Conservation (phyloP, 83 land plant genomes). For the Thuja plicata region DNA sequence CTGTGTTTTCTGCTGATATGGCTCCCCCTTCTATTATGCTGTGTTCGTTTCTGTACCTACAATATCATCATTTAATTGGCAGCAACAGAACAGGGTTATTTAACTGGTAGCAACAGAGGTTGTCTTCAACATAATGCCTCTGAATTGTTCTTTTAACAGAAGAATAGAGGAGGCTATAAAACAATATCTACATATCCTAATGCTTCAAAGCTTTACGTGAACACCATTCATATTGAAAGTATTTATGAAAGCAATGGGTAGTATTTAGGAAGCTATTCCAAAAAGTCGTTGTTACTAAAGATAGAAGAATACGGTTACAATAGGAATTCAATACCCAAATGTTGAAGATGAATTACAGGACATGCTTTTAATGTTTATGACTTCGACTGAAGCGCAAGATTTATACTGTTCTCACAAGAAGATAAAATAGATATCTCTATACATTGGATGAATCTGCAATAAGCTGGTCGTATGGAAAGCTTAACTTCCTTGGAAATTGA, state of each 20-base stretch:
- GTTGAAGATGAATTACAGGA: not conserved
- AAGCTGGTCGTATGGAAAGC: not conserved
- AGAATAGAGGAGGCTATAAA: no score
- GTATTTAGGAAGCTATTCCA: not conserved
- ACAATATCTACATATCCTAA: no score
- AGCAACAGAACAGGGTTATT: no score
- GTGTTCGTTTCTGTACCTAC: no score
- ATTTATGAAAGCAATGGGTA: not conserved
- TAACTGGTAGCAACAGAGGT: no score
- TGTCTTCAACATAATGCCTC: not conserved
- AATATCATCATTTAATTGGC: no score
- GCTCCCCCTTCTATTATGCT: no score
- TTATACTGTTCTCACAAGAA: not conserved
- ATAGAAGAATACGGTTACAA: not conserved
- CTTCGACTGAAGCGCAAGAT: not conserved
- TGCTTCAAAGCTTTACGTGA: no score
- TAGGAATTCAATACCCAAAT: not conserved
- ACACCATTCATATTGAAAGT: no score
- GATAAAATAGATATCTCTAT: not conserved
- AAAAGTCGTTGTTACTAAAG: not conserved
- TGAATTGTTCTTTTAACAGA: not conserved
- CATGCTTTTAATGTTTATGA: not conserved
- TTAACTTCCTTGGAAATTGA: conserved; percentile 41
- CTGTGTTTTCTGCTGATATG: no score
- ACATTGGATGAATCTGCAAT: not conserved